These are phyloP conservation scores for Cydonia oblonga DNA, from an alignment of 331 rosid species.

Conservation along the genomic window DNA sequence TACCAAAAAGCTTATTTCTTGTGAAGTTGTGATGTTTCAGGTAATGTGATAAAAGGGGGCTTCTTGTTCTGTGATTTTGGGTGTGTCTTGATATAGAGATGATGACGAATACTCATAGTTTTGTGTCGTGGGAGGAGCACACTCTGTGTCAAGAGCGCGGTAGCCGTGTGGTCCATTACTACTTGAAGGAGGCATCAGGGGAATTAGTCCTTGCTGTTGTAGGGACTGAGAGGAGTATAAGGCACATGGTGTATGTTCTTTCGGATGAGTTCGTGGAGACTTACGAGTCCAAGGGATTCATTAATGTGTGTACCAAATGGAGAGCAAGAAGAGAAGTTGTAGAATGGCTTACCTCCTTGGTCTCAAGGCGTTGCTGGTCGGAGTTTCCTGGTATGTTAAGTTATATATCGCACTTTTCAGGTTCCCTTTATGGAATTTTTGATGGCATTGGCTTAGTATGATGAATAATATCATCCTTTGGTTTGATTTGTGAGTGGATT, in stretches of 20 bases:
- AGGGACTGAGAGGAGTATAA: slow-evolving; percentile 83
- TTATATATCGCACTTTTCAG: not conserved
- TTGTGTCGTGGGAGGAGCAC: slow-evolving; percentile 74
- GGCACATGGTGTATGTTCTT: slow-evolving; percentile 77
- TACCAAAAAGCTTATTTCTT: not conserved
- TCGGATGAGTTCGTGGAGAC: slow-evolving; percentile 42
- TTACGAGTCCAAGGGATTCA: slow-evolving; percentile 27
- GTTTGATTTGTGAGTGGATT: too few relatives aligned
- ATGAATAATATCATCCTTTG: too few relatives aligned
- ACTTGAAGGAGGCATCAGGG: slow-evolving; percentile 46
- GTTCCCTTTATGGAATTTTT: not conserved
- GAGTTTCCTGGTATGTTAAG: slow-evolving; percentile 25
- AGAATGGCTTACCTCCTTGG: slow-evolving; percentile 60
- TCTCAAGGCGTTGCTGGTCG: slow-evolving; percentile 14
- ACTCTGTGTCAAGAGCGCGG: slow-evolving; percentile 65
- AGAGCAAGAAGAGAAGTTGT: slow-evolving; percentile 76
- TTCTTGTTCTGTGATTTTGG: not conserved
- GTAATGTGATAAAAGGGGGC: slow-evolving; percentile 10
- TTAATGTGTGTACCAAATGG: slow-evolving; percentile 47
- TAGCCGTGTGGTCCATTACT: slow-evolving; percentile 62
- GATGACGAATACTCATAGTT: slow-evolving; percentile 28
- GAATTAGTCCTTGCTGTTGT: slow-evolving; percentile 52
- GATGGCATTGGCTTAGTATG: too few relatives aligned
- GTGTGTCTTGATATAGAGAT: slow-evolving; percentile 11
- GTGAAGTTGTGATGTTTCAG: not conserved